Base-by-base conservation (phyloP, 495 filamentous ascomycete species). In the Penicillium mononematosum region DNA sequence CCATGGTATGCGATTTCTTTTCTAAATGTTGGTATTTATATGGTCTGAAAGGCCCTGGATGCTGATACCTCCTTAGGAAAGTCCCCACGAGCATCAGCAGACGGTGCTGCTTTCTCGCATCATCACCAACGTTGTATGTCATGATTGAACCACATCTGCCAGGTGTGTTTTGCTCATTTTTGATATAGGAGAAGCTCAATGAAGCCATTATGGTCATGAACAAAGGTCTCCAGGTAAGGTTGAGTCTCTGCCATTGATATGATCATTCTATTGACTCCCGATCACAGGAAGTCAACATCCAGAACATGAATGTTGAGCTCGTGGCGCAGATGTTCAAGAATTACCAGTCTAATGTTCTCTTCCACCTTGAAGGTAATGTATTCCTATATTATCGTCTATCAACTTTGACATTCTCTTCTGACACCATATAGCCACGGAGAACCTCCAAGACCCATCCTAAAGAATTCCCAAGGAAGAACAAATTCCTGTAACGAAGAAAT, bases 291-390 rank as follows among this genome's bases (percentile, higher is more conserved):
- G 96, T 97, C 83, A 98, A 97, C 69, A 86, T 96, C 36, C 88
- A 96, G 62, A 98, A 98, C 64, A 96, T 97, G 91, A 93, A 98
- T 68, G 90, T 96, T 5, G 94, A 98, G 75, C 80, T 98, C 9
- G 94, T 98, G 4, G 92, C 94, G 8, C 94, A 98, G 72, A 98
- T 98, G 94, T 98, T 98, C 79, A 96, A 97, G 81, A 98, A 98
- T 74, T 98, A 98, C 70, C 91, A 96, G 71, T 96, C 90, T 4
- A 98, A 97, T 65, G 94, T 98, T 14, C 78, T 97, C 2, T 98
- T 98, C 68, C 94, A 98, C 66, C 79, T 98, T 27, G 95, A 98
- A 85, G 94, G 94, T 95, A 79, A 79, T 12, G 10, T 14, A 16
- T 5, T n/a, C 17, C 10, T 48, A 5, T 3, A 20, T 14, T 50